Evolutionary conservation across 495 filamentous ascomycete genomes (phyloP).

Genomic region (Neurospora sublineolata): DNA sequence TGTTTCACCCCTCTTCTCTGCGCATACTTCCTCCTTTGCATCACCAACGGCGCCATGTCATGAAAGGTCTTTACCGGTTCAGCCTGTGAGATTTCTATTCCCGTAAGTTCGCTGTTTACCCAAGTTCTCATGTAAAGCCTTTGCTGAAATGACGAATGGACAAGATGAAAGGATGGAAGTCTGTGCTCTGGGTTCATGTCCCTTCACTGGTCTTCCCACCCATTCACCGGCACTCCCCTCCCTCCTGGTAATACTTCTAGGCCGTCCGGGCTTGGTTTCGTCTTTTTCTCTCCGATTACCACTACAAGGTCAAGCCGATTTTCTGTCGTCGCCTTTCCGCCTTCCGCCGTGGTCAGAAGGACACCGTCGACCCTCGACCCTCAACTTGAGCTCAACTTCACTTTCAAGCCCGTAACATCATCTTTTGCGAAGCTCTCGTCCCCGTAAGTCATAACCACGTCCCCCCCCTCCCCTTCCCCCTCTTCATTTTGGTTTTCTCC

Average conservation of each 20-base stretch:
- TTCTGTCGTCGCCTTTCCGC: background rate
- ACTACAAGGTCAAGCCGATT: background rate
- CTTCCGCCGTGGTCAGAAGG: background rate
- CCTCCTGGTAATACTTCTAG: background rate
- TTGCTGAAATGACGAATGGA: background rate
- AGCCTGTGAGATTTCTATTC: background rate
- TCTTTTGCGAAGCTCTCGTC: background rate
- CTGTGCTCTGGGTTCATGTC: background rate
- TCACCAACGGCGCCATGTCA: background rate
- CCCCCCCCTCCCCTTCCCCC: too few species aligned
- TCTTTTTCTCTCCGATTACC: background rate
- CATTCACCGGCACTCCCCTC: background rate
- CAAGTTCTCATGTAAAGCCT: background rate
- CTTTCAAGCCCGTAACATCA: background rate
- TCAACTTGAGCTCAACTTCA: background rate
- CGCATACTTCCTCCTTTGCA: background rate
- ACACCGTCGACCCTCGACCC: background rate
- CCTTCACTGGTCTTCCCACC: background rate
- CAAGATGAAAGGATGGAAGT: background rate
- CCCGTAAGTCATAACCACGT: background rate
- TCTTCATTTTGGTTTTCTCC: fast-evolving
- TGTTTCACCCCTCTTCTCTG: background rate
- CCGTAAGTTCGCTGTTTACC: background rate
- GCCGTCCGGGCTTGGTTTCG: fast-evolving
- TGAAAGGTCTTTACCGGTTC: background rate